Percentiles rank a stretch among this genome's conserved stretches.
phyloP scores from a whole-genome alignment of 2,329 filamentous ascomycete species.

The Helminthosporium solani region DNA sequence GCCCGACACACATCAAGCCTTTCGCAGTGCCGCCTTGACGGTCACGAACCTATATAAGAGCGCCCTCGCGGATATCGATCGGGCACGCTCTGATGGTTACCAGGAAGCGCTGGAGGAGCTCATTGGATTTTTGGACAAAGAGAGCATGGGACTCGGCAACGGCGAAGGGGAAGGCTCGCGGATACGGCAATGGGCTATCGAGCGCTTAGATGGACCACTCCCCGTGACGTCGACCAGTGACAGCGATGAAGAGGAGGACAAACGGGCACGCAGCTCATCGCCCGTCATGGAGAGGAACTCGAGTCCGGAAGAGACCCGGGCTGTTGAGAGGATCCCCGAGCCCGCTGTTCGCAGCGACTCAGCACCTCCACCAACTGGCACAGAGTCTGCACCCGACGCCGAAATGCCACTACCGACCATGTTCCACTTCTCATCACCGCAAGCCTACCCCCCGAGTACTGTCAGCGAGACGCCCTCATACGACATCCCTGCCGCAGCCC shows the following conservation, averaged over 20 bases:
- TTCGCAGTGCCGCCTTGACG: slow-evolving; percentile 87
- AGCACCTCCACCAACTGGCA: slow-evolving; percentile 43
- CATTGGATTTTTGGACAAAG: slow-evolving; percentile 78
- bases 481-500: slow-evolving; percentile 32
- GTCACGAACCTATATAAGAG: slow-evolving; percentile 97
- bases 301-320: slow-evolving; percentile 44
- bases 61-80: slow-evolving; percentile 73
- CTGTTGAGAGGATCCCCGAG: slow-evolving; percentile 20
- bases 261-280: slow-evolving; percentile 60
- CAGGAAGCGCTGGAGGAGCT: slow-evolving; percentile 93
- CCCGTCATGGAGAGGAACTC: slow-evolving; percentile 57
- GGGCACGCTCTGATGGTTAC: slow-evolving; percentile 78
- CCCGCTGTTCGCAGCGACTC: slow-evolving; percentile 29
- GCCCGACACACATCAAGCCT: slow-evolving; percentile 72
- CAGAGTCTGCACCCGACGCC: slow-evolving; percentile 32
- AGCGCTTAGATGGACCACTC: slow-evolving; percentile 66
- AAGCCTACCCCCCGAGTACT: slow-evolving; percentile 56
- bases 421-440: slow-evolving; percentile 70
- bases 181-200: slow-evolving; percentile 67
- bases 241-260: slow-evolving; percentile 62
- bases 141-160: slow-evolving; percentile 74
- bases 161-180: slow-evolving; percentile 79
- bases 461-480: slow-evolving; percentile 32
- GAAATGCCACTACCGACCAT: slow-evolving; percentile 37
- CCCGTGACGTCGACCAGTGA: slow-evolving; percentile 57